These are phyloP conservation scores for Fusarium oxysporum DNA, from an alignment of 2,329 filamentous ascomycete species.

Conservation along the genomic window DNA sequence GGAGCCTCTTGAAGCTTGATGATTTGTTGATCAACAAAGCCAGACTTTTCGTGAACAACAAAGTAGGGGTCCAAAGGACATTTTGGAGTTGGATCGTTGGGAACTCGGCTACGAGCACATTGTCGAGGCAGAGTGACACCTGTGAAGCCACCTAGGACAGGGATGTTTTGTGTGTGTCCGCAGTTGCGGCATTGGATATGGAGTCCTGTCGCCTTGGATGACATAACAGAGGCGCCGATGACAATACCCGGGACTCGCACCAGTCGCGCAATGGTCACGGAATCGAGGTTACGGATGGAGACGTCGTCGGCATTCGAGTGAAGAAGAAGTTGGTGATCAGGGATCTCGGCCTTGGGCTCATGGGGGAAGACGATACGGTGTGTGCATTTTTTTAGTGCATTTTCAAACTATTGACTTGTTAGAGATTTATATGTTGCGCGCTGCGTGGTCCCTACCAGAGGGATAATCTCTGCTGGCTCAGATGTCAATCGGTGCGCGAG, in stretches of 20 bases:
- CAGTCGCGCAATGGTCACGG: slow-evolving; percentile 91
- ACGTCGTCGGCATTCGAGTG: slow-evolving; percentile 92
- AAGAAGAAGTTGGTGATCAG: slow-evolving; percentile 92
- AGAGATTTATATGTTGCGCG: background rate
- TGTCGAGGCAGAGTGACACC: slow-evolving; percentile 85
- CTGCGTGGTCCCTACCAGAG: slow-evolving; percentile 70
- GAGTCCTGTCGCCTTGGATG: slow-evolving; percentile 90
- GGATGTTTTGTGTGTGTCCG: slow-evolving; percentile 75
- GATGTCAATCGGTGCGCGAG: slow-evolving; percentile 89
- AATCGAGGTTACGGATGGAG: slow-evolving; percentile 93
- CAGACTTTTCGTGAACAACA: slow-evolving; percentile 91
- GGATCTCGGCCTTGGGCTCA: slow-evolving; percentile 74
- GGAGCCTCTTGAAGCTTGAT: slow-evolving; percentile 98
- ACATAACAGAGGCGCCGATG: slow-evolving; percentile 95
- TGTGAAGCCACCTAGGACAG: slow-evolving; percentile 86
- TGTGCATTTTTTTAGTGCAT: slow-evolving; percentile 89
- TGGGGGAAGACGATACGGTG: slow-evolving; percentile 92
- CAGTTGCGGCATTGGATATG: slow-evolving; percentile 92
- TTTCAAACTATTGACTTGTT: slow-evolving; percentile 77
- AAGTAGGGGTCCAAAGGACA: slow-evolving; percentile 97
- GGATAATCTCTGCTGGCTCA: slow-evolving; percentile 92
- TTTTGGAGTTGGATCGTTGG: slow-evolving; percentile 75
- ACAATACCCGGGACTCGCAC: slow-evolving; percentile 97
- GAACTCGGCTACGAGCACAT: slow-evolving; percentile 73
- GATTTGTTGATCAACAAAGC: slow-evolving; percentile 97